A percentile compares a stretch with the other conserved stretches of the same genome.
These are phyloP conservation scores for Eleusine coracana DNA, from an alignment of 176 grass and related monocot genomes.

Conservation along the genomic window DNA sequence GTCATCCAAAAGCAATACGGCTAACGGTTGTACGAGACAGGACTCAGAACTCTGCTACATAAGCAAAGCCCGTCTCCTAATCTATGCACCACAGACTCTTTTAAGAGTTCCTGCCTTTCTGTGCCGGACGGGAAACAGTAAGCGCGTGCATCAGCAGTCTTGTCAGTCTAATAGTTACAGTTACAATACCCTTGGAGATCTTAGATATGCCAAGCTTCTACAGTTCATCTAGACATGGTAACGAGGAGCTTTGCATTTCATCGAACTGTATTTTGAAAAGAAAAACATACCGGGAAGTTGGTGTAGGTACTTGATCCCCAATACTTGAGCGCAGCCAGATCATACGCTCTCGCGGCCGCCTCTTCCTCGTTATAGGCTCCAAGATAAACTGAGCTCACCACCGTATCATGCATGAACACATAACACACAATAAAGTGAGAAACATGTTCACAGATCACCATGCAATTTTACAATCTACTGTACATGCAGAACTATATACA, in stretches of 20 bases:
- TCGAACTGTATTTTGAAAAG: not conserved
- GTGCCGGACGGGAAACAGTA: not conserved
- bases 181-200: not conserved
- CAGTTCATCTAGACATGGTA: not conserved
- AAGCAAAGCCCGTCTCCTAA: not conserved
- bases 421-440: not conserved
- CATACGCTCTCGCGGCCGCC: constrained; percentile 70
- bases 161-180: not conserved
- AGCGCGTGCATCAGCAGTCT: too few relatives aligned
- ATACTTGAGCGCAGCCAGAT: constrained; percentile 73
- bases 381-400: constrained; percentile 55
- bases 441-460: not conserved
- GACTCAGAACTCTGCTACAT: too few relatives aligned
- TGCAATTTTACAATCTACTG: not conserved
- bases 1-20: not conserved
- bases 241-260: not conserved
- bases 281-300: constrained; percentile 55
- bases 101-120: not conserved
- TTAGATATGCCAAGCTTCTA: not conserved
- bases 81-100: not conserved
- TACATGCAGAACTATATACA: not conserved
- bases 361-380: constrained; percentile 76
- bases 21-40: too few relatives aligned
- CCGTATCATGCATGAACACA: not conserved
- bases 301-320: constrained; percentile 69